Evolutionary conservation across 75 land plant genomes (phyloP).

Genomic region (Selaginella moellendorffii): DNA sequence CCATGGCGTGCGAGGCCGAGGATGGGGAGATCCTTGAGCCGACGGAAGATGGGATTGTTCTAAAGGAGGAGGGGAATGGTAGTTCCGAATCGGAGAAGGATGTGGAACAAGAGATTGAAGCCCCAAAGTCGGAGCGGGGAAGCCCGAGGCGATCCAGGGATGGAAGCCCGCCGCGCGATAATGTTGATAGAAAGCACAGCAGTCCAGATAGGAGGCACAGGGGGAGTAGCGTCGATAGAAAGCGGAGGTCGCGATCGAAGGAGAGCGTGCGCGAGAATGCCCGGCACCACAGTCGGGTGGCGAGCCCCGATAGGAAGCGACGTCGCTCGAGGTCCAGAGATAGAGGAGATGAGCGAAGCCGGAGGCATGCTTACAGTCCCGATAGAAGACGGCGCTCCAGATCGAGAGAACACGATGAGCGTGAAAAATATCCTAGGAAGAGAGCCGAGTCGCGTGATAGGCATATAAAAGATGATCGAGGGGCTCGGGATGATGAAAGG

Average conservation of each 20-base stretch:
- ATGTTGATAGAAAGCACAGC: neutral
- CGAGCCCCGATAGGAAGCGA: neutral
- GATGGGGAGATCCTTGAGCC: conserved; percentile 37
- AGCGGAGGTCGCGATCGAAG: conserved; percentile 10
- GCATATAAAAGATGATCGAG: neutral
- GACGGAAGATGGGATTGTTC: neutral
- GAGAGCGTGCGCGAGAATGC: neutral
- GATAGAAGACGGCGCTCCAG: neutral
- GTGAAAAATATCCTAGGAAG: neutral
- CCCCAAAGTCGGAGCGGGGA: neutral
- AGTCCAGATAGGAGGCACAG: conserved; percentile 6
- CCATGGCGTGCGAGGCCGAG: conserved; percentile 10
- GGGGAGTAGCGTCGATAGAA: neutral
- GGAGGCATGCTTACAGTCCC: neutral
- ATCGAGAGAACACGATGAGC: neutral
- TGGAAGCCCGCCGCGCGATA: conserved; percentile 12
- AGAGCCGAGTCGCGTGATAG: conserved; percentile 1
- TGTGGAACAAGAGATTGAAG: neutral
- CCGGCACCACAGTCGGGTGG: too few species aligned
- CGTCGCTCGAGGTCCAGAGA: conserved; percentile 19
- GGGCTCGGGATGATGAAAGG: neutral
- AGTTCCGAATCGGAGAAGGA: neutral
- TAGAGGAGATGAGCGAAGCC: conserved; percentile 8
- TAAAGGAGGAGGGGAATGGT: neutral
- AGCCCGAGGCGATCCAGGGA: neutral